Evolutionary conservation across 352 stramenopile genomes (phyloP).

Genomic region (Globisporangium heterothallicum): DNA sequence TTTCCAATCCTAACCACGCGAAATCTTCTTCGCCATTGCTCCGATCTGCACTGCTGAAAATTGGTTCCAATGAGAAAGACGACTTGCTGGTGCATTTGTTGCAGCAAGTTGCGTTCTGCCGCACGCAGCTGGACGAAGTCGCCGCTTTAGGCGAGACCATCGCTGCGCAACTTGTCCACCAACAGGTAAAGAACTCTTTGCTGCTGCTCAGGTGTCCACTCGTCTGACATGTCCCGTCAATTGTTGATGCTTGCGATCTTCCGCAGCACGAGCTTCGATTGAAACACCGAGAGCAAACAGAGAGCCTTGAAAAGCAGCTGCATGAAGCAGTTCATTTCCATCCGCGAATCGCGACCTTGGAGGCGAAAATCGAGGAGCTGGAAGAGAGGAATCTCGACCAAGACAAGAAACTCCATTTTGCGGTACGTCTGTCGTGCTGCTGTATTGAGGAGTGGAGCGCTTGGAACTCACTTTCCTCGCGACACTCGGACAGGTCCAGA

Average conservation of each 20-base stretch:
- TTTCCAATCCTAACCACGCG: too few relatives aligned
- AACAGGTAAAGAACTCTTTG: constrained; percentile 37
- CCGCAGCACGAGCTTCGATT: constrained; percentile 47
- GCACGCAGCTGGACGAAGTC: constrained; percentile 39
- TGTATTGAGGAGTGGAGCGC: background rate
- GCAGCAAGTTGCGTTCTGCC: constrained; percentile 27
- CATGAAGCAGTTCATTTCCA: constrained; percentile 40
- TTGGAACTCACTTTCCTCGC: background rate
- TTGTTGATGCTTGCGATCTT: too few relatives aligned
- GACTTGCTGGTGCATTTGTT: constrained; percentile 46
- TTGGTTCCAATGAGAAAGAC: constrained; percentile 51
- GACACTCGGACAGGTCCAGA: constrained; percentile 37
- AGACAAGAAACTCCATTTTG: constrained; percentile 65
- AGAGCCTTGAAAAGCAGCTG: constrained; percentile 36
- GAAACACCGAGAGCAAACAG: constrained; percentile 40
- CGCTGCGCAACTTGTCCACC: constrained; percentile 52
- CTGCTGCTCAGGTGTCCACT: background rate
- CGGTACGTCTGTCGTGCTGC: constrained; percentile 15
- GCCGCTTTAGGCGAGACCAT: constrained; percentile 60
- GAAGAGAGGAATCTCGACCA: constrained; percentile 33
- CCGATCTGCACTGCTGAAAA: constrained; percentile 34
- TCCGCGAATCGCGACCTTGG: constrained; percentile 37
- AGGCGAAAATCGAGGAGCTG: constrained; percentile 34
- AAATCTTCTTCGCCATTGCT: background rate
- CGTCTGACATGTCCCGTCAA: background rate